Evolutionary conservation across 2,329 filamentous ascomycete species (phyloP).

Genomic region (Beauveria sp.): DNA sequence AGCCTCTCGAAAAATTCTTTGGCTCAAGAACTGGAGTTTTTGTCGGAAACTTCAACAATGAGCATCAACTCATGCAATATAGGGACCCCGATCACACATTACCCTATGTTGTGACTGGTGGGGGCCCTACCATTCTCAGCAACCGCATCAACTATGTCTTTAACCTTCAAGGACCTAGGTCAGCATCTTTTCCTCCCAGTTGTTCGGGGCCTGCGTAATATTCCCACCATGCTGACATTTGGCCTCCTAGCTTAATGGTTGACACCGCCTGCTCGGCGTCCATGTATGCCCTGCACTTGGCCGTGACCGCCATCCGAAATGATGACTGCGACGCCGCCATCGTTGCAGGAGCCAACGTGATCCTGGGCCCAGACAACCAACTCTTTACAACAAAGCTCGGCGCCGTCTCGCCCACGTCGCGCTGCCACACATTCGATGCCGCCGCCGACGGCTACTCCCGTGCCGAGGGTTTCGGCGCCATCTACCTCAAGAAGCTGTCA

Average conservation of each 20-base stretch:
- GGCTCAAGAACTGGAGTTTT: slow-evolving; percentile 22
- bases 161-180: slow-evolving; percentile 25
- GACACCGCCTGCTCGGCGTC: slow-evolving; percentile 32
- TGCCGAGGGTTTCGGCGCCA: slow-evolving; percentile 36
- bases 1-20: slow-evolving; percentile 7
- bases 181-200: not conserved
- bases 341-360: slow-evolving; percentile 17
- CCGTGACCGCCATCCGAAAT: slow-evolving; percentile 22
- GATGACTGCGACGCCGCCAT: slow-evolving; percentile 21
- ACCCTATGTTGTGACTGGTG: slow-evolving; percentile 26
- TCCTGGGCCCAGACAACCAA: slow-evolving; percentile 16
- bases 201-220: too few relatives aligned
- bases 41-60: slow-evolving; percentile 22
- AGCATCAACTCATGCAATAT: slow-evolving; percentile 18
- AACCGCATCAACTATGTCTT: slow-evolving; percentile 29
- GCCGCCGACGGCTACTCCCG: slow-evolving; percentile 38
- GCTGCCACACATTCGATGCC: slow-evolving; percentile 25
- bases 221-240: too few relatives aligned
- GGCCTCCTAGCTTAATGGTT: slow-evolving; percentile 22
- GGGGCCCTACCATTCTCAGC: slow-evolving; percentile 19
- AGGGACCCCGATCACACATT: slow-evolving; percentile 24
- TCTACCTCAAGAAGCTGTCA: slow-evolving; percentile 31
- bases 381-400: not conserved
- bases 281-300: slow-evolving; percentile 27
- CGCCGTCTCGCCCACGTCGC: not conserved